A percentile compares a stretch with the other conserved stretches of the same genome.
Evolutionary conservation across 2,329 filamentous ascomycete genomes (phyloP).

Genomic region (Cadophora malorum): DNA sequence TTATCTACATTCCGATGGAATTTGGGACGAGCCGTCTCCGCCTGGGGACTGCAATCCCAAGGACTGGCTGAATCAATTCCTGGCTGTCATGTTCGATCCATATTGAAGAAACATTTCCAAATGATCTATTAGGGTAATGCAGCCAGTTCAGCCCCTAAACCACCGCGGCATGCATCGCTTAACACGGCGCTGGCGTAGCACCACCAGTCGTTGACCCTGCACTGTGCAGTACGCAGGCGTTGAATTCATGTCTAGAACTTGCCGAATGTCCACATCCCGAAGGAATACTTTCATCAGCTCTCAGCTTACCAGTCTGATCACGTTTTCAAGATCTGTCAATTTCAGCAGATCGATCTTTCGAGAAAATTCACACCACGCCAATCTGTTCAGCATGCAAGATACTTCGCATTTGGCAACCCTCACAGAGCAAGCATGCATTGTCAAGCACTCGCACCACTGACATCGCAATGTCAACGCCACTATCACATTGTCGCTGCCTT

Average conservation of each 20-base stretch:
- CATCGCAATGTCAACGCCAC: background rate
- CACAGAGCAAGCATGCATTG: background rate
- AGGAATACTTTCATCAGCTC: background rate
- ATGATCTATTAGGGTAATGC: background rate
- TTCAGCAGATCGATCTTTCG: background rate
- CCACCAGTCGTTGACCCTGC: background rate
- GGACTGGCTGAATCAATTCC: background rate
- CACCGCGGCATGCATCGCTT: background rate
- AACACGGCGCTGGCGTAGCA: background rate
- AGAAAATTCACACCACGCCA: background rate
- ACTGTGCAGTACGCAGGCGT: background rate
- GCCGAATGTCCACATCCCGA: background rate
- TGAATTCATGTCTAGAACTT: background rate
- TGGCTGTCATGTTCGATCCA: background rate
- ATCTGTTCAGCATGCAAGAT: background rate
- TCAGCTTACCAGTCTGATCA: background rate
- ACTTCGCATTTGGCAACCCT: background rate
- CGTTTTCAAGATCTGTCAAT: background rate
- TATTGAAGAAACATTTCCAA: background rate
- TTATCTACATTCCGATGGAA: background rate
- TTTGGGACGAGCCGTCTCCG: background rate
- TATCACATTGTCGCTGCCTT: background rate
- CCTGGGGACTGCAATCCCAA: background rate
- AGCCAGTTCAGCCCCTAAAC: background rate
- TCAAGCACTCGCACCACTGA: background rate